Evolutionary conservation across 169 alveolate genomes (phyloP), one percentile per base, ranked within the genome.

Genomic region (Babesia caballi): DNA sequence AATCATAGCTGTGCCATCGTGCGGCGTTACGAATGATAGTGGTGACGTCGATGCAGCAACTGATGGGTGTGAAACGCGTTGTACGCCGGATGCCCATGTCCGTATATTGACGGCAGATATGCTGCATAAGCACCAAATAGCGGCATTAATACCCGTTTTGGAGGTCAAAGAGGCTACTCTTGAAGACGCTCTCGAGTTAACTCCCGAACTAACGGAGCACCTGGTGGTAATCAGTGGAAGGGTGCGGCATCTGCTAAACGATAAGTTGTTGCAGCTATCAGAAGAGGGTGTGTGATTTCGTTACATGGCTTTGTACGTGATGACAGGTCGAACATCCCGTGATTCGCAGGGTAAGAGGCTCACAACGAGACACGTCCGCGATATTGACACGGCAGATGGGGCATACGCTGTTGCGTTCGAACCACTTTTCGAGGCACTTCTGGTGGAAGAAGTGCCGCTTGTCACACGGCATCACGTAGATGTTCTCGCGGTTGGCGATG

Each of bases 361-460:
- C n/a, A n/a, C n/a, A n/a, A n/a, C n/a, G n/a, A n/a, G n/a, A n/a
- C n/a, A n/a, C n/a, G 27, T 59, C 81, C 28, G 67, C 85, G 25
- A 87, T 78, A 63, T 87, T 82, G 28, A 83, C 59, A 32, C 92
- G 78, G 61, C 92, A 87, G n/a, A 87, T 87, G 17, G 92, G 92
- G 53, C 92, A 87, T 15, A 70, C 83, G 30, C 75, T 66, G 54
- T 91, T 87, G 42, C 86, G 68, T 40, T 83, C 41, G 60, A 87
- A 47, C 92, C 92, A 87, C 44, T 69, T 83, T 23, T 67, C 50
- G 32, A 87, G 81, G 27, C 92, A 87, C 8, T 58, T 85, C 44
- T 66, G 65, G 76, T 87, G 92, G 58, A 87, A 87, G 68, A 83
- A 69, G 61, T 87, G 92, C 21, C 92, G 49, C 36, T 65, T 71